A percentile compares a stretch with the other conserved stretches of the same genome.
phyloP scores from a whole-genome alignment of 768 basidiomycete species.

The Calocera viscosa region DNA sequence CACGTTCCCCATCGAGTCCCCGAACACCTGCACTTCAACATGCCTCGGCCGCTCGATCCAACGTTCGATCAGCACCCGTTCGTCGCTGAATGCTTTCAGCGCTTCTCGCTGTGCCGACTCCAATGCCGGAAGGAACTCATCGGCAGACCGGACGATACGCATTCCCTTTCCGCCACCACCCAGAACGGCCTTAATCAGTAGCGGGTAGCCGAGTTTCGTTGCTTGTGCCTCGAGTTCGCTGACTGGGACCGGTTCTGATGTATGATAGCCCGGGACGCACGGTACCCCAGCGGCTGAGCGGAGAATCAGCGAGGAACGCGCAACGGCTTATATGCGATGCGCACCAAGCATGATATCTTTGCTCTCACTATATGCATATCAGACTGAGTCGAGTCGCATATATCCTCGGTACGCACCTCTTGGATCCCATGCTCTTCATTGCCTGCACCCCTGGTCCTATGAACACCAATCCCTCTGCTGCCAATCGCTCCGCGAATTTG shows the following conservation, averaged over 20 bases:
- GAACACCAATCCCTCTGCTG: slow-evolving; percentile 71
- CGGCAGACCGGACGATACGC: slow-evolving; percentile 59
- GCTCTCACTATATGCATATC: slow-evolving; percentile 50
- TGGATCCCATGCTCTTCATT: slow-evolving; percentile 89
- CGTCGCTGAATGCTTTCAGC: slow-evolving; percentile 74
- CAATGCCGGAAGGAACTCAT: slow-evolving; percentile 66
- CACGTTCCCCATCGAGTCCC: slow-evolving; percentile 61
- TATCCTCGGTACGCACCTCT: slow-evolving; percentile 44
- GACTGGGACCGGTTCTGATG: slow-evolving; percentile 60
- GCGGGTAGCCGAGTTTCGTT: slow-evolving; percentile 70
- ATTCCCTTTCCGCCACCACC: slow-evolving; percentile 95
- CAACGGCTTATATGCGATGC: slow-evolving; percentile 13
- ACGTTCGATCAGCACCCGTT: slow-evolving; percentile 76
- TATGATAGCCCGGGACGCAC: slow-evolving; percentile 91
- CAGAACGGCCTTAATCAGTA: slow-evolving; percentile 91
- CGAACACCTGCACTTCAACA: slow-evolving; percentile 91
- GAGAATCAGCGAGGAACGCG: slow-evolving; percentile 11
- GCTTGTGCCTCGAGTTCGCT: slow-evolving; percentile 52
- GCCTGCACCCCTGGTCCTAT: slow-evolving; percentile 83
- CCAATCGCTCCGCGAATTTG: slow-evolving; percentile 57
- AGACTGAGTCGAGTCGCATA: background rate
- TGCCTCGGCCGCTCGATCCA: slow-evolving; percentile 79
- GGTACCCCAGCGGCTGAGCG: slow-evolving; percentile 73
- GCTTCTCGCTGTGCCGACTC: slow-evolving; percentile 84
- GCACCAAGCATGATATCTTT: slow-evolving; percentile 86